Evolutionary conservation across 495 filamentous ascomycete species (phyloP).

Genomic region (Aspergillus baeticus): DNA sequence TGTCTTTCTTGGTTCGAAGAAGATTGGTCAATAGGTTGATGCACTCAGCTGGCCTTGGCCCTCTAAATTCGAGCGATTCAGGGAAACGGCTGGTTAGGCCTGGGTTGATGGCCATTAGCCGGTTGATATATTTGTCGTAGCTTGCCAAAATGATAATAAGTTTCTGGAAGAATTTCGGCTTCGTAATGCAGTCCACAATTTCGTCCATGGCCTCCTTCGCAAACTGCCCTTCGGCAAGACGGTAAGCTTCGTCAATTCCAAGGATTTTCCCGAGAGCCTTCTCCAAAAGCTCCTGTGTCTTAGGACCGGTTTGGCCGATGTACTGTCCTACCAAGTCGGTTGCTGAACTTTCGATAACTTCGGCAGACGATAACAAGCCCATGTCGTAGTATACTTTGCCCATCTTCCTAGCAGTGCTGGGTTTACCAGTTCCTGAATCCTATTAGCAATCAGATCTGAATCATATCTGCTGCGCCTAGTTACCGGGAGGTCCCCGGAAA

Average conservation of each 20-base stretch:
- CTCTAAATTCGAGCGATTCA: slow-evolving; percentile 44
- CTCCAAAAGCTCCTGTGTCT: slow-evolving; percentile 54
- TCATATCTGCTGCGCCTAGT: no score
- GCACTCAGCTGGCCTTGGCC: slow-evolving; percentile 40
- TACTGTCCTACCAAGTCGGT: slow-evolving; percentile 34
- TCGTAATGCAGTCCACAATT: slow-evolving; percentile 58
- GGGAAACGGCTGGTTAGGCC: background rate
- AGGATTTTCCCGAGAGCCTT: slow-evolving; percentile 61
- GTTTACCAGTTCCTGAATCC: slow-evolving; percentile 47
- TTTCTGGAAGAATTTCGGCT: slow-evolving; percentile 53
- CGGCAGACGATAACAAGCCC: slow-evolving; percentile 35
- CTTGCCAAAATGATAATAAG: slow-evolving; percentile 67
- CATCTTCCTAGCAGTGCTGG: slow-evolving; percentile 39
- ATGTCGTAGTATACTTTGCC: slow-evolving; percentile 29
- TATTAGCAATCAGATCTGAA: background rate
- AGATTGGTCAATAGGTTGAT: slow-evolving; percentile 33
- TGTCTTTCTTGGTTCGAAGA: slow-evolving; percentile 21
- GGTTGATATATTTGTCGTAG: slow-evolving; percentile 62
- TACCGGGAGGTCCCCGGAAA: slow-evolving; percentile 21
- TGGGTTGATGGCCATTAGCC: slow-evolving; percentile 27
- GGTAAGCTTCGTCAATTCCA: slow-evolving; percentile 69
- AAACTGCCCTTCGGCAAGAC: slow-evolving; percentile 42
- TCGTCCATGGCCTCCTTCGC: background rate
- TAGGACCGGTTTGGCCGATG: slow-evolving; percentile 34
- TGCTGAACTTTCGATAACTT: slow-evolving; percentile 39